phyloP scores from a whole-genome alignment of 148 eudicot species.

The Diospyros kaki region DNA sequence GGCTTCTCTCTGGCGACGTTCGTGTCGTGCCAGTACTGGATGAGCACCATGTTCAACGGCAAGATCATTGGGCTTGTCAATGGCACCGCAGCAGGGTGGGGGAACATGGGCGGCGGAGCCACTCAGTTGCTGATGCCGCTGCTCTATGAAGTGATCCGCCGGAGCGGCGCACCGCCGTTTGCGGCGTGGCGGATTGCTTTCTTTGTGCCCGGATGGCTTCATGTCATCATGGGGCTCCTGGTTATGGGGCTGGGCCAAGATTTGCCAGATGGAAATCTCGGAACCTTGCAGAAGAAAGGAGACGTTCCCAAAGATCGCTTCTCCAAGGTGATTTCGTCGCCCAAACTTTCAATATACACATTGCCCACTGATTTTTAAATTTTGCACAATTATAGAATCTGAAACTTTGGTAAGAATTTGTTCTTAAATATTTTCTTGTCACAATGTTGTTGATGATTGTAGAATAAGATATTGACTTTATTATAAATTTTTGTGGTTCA shows the following conservation, averaged over 20 bases:
- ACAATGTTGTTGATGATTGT: too few species aligned
- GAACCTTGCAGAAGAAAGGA: constrained; percentile 37
- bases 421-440: too few species aligned
- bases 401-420: too few species aligned
- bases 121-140: constrained; percentile 58
- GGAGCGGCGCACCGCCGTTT: constrained; percentile 28
- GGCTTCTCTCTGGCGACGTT: constrained; percentile 44
- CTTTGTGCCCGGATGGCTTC: constrained; percentile 43
- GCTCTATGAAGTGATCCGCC: constrained; percentile 28
- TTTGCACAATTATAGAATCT: too few species aligned
- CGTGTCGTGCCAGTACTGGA: constrained; percentile 54
- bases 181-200: constrained; percentile 62
- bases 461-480: background rate
- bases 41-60: constrained; percentile 57
- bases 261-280: constrained; percentile 51
- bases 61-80: constrained; percentile 43
- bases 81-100: constrained; percentile 64
- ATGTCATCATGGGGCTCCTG: constrained; percentile 36
- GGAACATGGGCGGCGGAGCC: constrained; percentile 53
- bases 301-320: constrained; percentile 34
- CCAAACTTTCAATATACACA: too few species aligned
- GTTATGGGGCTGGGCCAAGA: constrained; percentile 55
- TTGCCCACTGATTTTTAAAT: too few species aligned
- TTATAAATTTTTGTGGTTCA: background rate
- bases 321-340: constrained; percentile 24